Percentiles rank a stretch among this genome's conserved stretches.
These are phyloP conservation scores for Xylaria nigripes DNA, from an alignment of 495 filamentous ascomycete species.

Conservation along the genomic window DNA sequence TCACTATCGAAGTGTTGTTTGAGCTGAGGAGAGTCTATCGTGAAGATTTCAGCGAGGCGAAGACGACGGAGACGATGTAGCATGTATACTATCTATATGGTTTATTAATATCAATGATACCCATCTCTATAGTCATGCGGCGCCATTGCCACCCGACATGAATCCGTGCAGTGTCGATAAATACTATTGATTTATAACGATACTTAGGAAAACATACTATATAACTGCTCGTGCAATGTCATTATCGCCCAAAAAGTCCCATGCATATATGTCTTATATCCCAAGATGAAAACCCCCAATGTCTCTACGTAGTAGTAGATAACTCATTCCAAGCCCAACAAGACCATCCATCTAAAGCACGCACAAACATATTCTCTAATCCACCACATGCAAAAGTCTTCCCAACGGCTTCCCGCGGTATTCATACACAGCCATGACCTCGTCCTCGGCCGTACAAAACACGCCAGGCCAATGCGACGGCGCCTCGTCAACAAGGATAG, in stretches of 20 bases:
- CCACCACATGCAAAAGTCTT: constrained; percentile 6
- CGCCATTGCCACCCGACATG: background rate
- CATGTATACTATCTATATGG: background rate
- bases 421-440: constrained; percentile 24
- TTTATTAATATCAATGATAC: constrained; percentile 2
- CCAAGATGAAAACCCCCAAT: too few relatives aligned
- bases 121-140: background rate
- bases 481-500: constrained; percentile 13
- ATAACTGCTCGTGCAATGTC: too few relatives aligned
- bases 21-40: constrained; percentile 42
- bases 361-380: background rate
- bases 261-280: too few relatives aligned
- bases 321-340: too few relatives aligned
- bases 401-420: constrained; percentile 18
- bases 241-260: too few relatives aligned
- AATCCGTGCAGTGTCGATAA: too few relatives aligned
- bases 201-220: too few relatives aligned
- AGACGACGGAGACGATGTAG: background rate
- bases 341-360: too few relatives aligned
- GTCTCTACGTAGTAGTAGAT: too few relatives aligned
- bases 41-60: constrained; percentile 6
- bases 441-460: constrained; percentile 12
- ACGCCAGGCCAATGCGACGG: constrained; percentile 22
- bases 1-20: constrained; percentile 79
- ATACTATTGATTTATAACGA: too few relatives aligned